Base-by-base conservation (phyloP, 2,329 filamentous ascomycete genomes). In the Rutstroemia sp. region DNA sequence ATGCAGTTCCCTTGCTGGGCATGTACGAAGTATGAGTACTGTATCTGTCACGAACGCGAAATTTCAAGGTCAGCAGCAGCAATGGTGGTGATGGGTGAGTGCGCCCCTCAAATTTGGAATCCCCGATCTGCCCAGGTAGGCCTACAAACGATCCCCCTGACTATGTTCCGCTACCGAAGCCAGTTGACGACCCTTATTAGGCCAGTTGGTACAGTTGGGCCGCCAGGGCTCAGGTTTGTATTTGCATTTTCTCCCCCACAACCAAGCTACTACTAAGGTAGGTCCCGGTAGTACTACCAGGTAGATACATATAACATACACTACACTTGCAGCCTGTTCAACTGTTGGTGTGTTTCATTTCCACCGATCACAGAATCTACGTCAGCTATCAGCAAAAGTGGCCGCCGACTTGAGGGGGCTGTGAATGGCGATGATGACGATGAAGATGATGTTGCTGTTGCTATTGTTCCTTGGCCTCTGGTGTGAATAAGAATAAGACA, bases 311-410 rank as follows among this genome's bases (percentile, higher is more conserved):
- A 30, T 10, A 9, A 30, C 2, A 30, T 47, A 17, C 42, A n/a
- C 30, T 23, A 36, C 25, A 12, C 45, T 34, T 21, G n/a, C 17
- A 46, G 50, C 39, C 42, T 48, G 42, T 46, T 17, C 38, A 19
- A 46, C 45, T 53, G 40, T 23, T 45, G 40, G 27, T 47, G 17
- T 19, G 51, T 53, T 53, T 46, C 51, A 47, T 36, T 53, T 42
- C 42, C 27, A 53, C 27, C 27, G 10, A 30, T 7, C 27, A 30
- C 7, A 1, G 8, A 2, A 50, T 50, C n/a, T 39, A 19, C 25
- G 51, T 38, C 51, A 38, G 25, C 25, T 27, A 30, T 30, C 27
- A 9, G 27, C 14, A 44, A 30, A 4, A 19, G 19, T 19, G 19
- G 10, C 8, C n/a, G n/a, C 16, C 27, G 30, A 17, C 49, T 21